A percentile compares a stretch with the other conserved stretches of the same genome.
Evolutionary conservation across 306 rosid species (phyloP).

Genomic region (Cicer cuneatum): DNA sequence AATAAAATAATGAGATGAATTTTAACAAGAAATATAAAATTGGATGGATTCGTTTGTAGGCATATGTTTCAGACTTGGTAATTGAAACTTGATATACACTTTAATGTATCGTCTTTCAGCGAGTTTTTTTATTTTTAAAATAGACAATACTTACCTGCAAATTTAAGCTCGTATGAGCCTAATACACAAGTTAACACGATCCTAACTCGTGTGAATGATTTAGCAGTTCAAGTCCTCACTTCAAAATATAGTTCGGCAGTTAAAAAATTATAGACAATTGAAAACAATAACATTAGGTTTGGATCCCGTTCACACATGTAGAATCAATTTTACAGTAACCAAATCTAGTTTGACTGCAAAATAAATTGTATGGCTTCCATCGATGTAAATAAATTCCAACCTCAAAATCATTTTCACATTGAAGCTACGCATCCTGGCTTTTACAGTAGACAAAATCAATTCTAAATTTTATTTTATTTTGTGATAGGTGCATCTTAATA

Average conservation of each 20-base stretch:
- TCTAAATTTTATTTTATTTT: too few species aligned
- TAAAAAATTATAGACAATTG: constrained; percentile 32
- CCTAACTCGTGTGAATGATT: constrained; percentile 8
- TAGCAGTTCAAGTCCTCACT: constrained; percentile 15
- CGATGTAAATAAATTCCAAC: too few species aligned
- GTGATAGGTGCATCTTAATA: too few species aligned
- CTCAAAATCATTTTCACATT: too few species aligned
- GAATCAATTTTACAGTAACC: too few species aligned
- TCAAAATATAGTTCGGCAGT: constrained; percentile 13
- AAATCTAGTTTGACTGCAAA: too few species aligned
- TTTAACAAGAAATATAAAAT: background rate
- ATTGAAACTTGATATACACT: background rate
- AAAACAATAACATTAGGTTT: background rate
- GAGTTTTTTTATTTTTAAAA: background rate
- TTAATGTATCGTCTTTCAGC: background rate
- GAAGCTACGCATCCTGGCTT: too few species aligned
- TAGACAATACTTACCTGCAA: background rate
- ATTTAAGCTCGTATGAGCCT: background rate
- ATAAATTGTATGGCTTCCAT: too few species aligned
- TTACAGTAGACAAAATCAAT: too few species aligned
- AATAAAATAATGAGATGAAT: background rate
- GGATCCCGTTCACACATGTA: too few species aligned
- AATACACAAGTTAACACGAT: background rate
- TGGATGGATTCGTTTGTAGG: constrained; percentile 7
- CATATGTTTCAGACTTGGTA: background rate